Evolutionary conservation across 2,329 filamentous ascomycete species (phyloP).

Genomic region (Hymenoscyphus repandus): DNA sequence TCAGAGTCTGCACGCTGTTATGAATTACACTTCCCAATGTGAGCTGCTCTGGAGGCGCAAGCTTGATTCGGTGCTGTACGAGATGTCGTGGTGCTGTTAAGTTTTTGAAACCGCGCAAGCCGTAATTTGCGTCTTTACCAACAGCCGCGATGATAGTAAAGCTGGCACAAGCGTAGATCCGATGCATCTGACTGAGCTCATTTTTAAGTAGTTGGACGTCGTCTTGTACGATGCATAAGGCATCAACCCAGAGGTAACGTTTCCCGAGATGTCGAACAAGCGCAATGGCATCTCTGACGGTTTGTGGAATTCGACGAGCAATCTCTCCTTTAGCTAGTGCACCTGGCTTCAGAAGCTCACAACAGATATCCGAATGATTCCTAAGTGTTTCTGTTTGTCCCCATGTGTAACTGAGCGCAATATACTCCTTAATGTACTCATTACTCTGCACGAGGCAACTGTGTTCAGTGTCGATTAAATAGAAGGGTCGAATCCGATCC

Average conservation of each 20-base stretch:
- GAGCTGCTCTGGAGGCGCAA: background rate
- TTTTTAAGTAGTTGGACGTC: no score
- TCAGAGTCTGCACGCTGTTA: no score
- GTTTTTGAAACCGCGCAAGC: background rate
- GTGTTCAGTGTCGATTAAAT: no score
- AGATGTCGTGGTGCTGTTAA: background rate
- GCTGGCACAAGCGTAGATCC: background rate
- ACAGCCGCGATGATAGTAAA: background rate
- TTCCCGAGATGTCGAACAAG: background rate
- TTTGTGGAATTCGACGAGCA: background rate
- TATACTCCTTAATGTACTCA: no score
- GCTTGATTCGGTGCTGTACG: background rate
- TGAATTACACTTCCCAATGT: background rate
- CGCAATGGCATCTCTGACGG: background rate
- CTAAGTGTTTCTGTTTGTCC: no score
- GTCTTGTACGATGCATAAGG: slow-evolving; percentile 9
- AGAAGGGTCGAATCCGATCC: no score
- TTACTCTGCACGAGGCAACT: no score
- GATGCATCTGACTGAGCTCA: background rate
- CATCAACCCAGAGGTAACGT: background rate
- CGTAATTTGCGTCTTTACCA: background rate
- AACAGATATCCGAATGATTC: no score
- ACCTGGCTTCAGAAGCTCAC: no score
- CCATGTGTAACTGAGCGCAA: no score
- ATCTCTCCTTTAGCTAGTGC: no score